Evolutionary conservation across 169 alveolate species (phyloP).

Genomic region (Plasmodium fragile): DNA sequence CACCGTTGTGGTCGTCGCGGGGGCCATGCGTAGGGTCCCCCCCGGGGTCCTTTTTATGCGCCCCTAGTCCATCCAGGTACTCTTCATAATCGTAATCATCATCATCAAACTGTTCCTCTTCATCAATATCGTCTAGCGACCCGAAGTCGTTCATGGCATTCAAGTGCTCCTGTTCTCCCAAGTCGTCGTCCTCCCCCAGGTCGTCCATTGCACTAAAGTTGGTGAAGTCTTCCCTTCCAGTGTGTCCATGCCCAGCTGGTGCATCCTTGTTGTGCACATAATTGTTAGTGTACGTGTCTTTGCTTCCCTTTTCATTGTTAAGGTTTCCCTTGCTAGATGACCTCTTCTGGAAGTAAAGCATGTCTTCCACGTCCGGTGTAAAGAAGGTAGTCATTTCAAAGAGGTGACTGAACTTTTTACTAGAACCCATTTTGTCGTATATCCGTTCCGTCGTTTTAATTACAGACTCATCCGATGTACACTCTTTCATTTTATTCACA

Average conservation of each 20-base stretch:
- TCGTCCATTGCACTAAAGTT: neutral
- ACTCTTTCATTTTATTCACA: neutral
- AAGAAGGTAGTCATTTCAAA: conserved; percentile 33
- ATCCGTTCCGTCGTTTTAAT: conserved; percentile 17
- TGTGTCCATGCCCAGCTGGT: neutral
- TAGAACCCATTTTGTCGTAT: conserved; percentile 32
- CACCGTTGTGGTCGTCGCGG: neutral
- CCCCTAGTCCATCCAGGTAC: neutral
- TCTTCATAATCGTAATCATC: conserved; percentile 55
- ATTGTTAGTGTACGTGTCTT: conserved; percentile 12
- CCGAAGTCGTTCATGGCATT: neutral
- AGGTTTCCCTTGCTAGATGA: neutral
- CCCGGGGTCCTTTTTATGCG: neutral
- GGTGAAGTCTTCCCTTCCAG: neutral
- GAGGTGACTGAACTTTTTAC: conserved; percentile 17
- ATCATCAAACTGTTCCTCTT: conserved; percentile 12
- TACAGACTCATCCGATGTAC: neutral
- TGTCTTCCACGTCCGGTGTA: conserved; percentile 14
- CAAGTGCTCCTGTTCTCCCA: neutral
- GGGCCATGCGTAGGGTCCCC: neutral
- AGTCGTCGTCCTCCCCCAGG: neutral
- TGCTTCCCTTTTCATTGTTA: neutral
- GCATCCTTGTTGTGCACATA: neutral
- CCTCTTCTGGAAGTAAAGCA: neutral
- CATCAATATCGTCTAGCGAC: neutral